Evolutionary conservation across 1,284 basidiomycete genomes (phyloP), one percentile per base, ranked within the genome.

Genomic region (Cryptococcus sp.): DNA sequence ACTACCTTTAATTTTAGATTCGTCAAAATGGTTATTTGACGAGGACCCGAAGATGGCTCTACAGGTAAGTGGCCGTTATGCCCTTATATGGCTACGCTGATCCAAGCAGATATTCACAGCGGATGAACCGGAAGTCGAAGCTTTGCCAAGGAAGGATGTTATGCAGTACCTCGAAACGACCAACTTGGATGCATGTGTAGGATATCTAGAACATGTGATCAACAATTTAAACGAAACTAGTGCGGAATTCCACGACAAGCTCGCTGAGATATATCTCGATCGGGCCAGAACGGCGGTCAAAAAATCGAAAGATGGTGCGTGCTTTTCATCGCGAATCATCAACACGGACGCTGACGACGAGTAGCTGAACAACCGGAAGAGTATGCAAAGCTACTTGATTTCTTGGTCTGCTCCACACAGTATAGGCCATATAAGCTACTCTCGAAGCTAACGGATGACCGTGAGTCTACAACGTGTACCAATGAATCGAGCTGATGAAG

Each of bases 151-250:
- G 10, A 79, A 82, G 38, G 79, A 80, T 5, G 89, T 96, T 1
- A 84, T 86, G 3, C 81, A 86, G 50, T 93, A 88, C 70, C 82
- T 98, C 4, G 87, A 90, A 60, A 79, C 78, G 15, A 81, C 89
- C 35, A 83, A 89, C 60, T 81, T 82, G 2, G 73, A 76, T n/a
- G 74, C 89, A 7, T 90, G 87, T 65, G 80, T 84, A 1, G 81
- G 83, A 6, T 98, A 91, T 76, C 80, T 98, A n/a, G 92, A 96
- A 72, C 89, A 86, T 68, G 79, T 97, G 48, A 88, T 97, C 49
- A 76, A 82, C 3, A 84, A 87, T 53, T 80, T 88, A 8, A 82
- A 83, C 0, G 93, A 96, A 61, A 80, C 81, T 35, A 81, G 82
- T 3, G 70, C 83, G 0, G 78, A 79, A 11, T 89, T 89, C 73